Base-by-base conservation (phyloP, 2,329 filamentous ascomycete genomes). In the Ceratocystis cacaofunesta region DNA sequence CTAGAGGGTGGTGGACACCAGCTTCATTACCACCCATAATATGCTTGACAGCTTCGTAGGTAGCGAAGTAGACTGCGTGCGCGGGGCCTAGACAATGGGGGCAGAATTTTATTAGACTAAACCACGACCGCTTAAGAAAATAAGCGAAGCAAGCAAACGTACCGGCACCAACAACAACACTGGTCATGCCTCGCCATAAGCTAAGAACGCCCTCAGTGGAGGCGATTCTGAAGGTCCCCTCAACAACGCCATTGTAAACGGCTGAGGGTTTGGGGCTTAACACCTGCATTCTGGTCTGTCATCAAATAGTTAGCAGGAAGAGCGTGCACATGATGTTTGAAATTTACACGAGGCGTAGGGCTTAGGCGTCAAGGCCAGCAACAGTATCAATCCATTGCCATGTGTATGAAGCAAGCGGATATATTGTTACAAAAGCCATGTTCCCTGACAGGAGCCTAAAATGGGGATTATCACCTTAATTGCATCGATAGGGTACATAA, bases 401-500 rank as follows among this genome's bases (percentile, higher is more conserved):
- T 12, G 3, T 10, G 3, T 41, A 41, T 41, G 3, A 10, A 41
- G 10, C 36, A 41, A 41, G 36, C 36, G 10, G 36, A 41, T 4
- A 10, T 41, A 12, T 41, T 12, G 8, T 8, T 36, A 10, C 36
- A 41, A 41, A 12, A 12, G 36, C 10, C 36, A 4, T 12, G 10
- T 41, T 41, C 36, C 36, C 3, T 12, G 3, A 41, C 36, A 41
- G 8, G 10, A 12, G 36, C 36, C 36, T 41, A 12, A 41, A 41
- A 41, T 1, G 36, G 10, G 19, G 66, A 36, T 50, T 62, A 66
- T 75, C 36, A 96, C 94, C 88, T 99, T 99, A 74, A 99, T 88
- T 70, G 95, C 85, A 78, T 99, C 94, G 73, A 99, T 89, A 22
- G 94, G 94, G 74, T 99, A 99, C 94, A 99, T 97, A 72, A 96